Base-by-base conservation (phyloP, 441 rosid genomes). In the Erodium trifolium region DNA sequence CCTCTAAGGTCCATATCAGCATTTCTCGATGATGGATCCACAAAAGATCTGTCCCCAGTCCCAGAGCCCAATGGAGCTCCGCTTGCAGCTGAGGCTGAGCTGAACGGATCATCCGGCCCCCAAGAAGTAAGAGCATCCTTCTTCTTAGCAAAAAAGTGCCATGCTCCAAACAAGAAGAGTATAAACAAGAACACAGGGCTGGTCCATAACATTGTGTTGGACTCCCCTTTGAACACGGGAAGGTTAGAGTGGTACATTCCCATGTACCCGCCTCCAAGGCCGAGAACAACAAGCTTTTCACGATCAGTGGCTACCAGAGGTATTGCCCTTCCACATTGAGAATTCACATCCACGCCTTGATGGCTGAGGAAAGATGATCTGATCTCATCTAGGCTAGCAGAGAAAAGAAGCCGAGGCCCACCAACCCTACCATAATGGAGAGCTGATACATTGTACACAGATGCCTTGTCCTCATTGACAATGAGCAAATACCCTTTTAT, bases 141-240 rank as follows among this genome's bases (percentile, higher is more conserved):
- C 87, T 94, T 94, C 91, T 92, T 92, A 10, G 99, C 92, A 23
- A 94, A 94, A 73, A 94, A 90, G 63, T 90, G 91, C 97, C 99
- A 94, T 4, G 96, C 92, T 51, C 86, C 94, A 19, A 92, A 90
- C n/a, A 94, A 79, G 81, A 94, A 88, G 67, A 90, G 76, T 70
- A 94, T 71, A 77, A 94, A 92, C 70, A 94, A 82, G 76, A 92
- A 71, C 65, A 92, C 96, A 4, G 97, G 99, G 68, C 37, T 34
- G 5, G 94, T 92, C 92, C 97, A 94, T 14, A 83, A 78, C 93
- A 90, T 86, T 37, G 91, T 77, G 69, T 71, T 92, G 68, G 84
- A 82, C 16, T 92, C 97, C 37, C 87, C 96, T 76, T 85, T 87
- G 34, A 77, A 77, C 51, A 82, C 63, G 0, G 89, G 87, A 51